phyloP scores from a whole-genome alignment of 225 moss, liverwort and hornwort genomes.

The Physcomitrellopsis africana region DNA sequence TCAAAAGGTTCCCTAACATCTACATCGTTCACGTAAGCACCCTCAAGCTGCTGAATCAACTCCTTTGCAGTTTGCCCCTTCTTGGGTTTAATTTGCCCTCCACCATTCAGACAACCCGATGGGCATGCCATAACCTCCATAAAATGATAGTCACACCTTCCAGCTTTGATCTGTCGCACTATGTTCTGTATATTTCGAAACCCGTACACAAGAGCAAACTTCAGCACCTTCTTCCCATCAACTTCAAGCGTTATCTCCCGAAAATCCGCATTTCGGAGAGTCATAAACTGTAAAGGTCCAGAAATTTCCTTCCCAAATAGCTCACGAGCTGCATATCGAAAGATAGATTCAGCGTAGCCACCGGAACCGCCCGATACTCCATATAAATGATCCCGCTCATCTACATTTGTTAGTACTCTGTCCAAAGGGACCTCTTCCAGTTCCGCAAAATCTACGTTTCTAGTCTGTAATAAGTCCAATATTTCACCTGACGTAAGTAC shows the following conservation, averaged over 20 bases:
- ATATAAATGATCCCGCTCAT: slow-evolving; percentile 77
- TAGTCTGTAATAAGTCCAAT: slow-evolving; percentile 69
- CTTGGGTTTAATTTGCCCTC: slow-evolving; percentile 92
- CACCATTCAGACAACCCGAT: slow-evolving; percentile 94
- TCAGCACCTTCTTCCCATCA: slow-evolving; percentile 72
- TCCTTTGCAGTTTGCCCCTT: slow-evolving; percentile 88
- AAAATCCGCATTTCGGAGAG: slow-evolving; percentile 85
- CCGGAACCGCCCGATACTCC: slow-evolving; percentile 94
- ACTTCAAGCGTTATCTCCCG: slow-evolving; percentile 73
- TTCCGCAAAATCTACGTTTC: slow-evolving; percentile 57
- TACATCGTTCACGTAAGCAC: slow-evolving; percentile 80
- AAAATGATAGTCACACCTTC: slow-evolving; percentile 86
- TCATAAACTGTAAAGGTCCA: slow-evolving; percentile 73
- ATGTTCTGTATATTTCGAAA: slow-evolving; percentile 95
- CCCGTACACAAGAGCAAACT: slow-evolving; percentile 94
- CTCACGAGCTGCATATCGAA: slow-evolving; percentile 72
- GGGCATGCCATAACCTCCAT: slow-evolving; percentile 99
- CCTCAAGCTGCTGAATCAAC: slow-evolving; percentile 85
- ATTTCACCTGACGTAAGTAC: slow-evolving; percentile 95
- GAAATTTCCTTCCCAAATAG: slow-evolving; percentile 69
- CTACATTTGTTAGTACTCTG: slow-evolving; percentile 77
- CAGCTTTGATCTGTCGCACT: slow-evolving; percentile 85
- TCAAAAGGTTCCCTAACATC: slow-evolving; percentile 76
- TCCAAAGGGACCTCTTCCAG: slow-evolving; percentile 82
- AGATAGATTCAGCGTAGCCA: slow-evolving; percentile 87